These are phyloP conservation scores for Cucumis cinereus DNA, from an alignment of 306 rosid species.

Conservation along the genomic window DNA sequence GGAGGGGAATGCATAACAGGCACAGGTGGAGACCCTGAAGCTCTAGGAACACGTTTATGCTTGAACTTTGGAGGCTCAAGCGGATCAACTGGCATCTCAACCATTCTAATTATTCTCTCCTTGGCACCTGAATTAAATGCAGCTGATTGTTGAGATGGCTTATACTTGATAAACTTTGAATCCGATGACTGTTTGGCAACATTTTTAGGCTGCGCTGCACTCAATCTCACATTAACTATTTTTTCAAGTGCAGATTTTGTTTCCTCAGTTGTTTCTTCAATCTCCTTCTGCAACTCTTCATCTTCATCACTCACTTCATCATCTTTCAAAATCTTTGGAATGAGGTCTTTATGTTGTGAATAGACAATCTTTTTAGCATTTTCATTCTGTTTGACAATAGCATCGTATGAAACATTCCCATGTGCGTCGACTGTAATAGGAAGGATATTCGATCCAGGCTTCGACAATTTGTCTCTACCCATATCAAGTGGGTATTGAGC, in stretches of 20 bases:
- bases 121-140: constrained; percentile 84
- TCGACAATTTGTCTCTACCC: constrained; percentile 44
- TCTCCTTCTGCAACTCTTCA: constrained; percentile 44
- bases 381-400: constrained; percentile 76
- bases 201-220: constrained; percentile 78
- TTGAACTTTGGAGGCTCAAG: constrained; percentile 88
- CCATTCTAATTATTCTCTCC: constrained; percentile 84
- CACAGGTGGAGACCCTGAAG: constrained; percentile 81
- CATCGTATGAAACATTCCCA: constrained; percentile 77
- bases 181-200: constrained; percentile 55
- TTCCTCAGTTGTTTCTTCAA: constrained; percentile 64
- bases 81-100: constrained; percentile 87
- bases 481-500: constrained; percentile 87
- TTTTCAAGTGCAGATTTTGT: constrained; percentile 80
- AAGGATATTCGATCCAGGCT: constrained; percentile 55
- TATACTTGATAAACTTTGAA: constrained; percentile 68
- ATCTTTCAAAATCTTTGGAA: constrained; percentile 48
- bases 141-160: constrained; percentile 66
- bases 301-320: constrained; percentile 32
- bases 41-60: constrained; percentile 81
- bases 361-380: constrained; percentile 63
- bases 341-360: constrained; percentile 56
- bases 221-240: constrained; percentile 69
- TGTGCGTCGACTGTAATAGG: constrained; percentile 67
- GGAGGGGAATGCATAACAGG: constrained; percentile 94